Evolutionary conservation across 441 rosid species (phyloP), one percentile per base, ranked within the genome.

Genomic region (Biscutella auriculata): DNA sequence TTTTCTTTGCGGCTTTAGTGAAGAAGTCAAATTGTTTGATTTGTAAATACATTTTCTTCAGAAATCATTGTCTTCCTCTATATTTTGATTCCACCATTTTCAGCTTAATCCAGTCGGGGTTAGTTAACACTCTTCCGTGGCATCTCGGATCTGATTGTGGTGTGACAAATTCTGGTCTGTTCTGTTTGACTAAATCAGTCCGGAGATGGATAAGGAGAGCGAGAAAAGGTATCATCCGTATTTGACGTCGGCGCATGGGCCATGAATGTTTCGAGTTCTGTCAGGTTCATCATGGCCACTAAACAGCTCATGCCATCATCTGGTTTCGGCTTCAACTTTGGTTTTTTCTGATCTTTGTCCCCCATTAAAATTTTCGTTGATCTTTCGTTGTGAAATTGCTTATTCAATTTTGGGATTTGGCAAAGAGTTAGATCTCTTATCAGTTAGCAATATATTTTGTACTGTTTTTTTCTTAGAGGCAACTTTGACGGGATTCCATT

Each of bases 401-500:
- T n/a, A 17, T 17, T 13, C 11, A 4, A n/a, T 13, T 8, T 1
- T 3, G 36, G n/a, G 55, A 14, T 45, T 45, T 10, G 9, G 47
- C n/a, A 19, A 13, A 12, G 16, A 7, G 2, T 57, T n/a, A 10
- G 59, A 62, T 62, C 52, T 42, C 43, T 61, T 49, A n/a, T 57
- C 19, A 19, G 3, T 53, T 11, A 40, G 8, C 5, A 33, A 43
- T 51, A 32, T 28, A 32, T 51, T 8, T 16, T 29, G 14, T 32
- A 8, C 4, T 19, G 2, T 19, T 19, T 19, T 19, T 19, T 19
- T 19, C 2, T 65, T 69, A 93, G 98, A 95, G 6, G 84, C 98
- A 7, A 93, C 95, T 6, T 77, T 87, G 32, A 93, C 98, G 1
- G 98, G 98, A 21, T 88, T 93, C 80, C 97, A 93, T 73, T 93